Evolutionary conservation across 2,329 filamentous ascomycete species (phyloP).

Genomic region (Seiridium unicorne): DNA sequence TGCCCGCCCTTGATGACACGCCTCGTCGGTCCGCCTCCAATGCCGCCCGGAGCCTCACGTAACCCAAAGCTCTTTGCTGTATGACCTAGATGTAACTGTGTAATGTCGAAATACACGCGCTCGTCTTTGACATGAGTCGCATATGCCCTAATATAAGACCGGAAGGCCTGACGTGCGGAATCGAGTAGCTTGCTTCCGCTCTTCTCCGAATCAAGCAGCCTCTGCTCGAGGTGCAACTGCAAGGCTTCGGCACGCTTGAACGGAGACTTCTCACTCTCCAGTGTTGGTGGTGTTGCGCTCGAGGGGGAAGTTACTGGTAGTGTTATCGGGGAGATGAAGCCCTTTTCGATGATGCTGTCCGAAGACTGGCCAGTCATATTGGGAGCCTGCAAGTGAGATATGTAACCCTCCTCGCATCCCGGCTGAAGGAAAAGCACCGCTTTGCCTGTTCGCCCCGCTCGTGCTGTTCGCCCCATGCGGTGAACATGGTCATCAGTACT

Average conservation of each 20-base stretch:
- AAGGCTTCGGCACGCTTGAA: slow-evolving; percentile 53
- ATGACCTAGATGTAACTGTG: slow-evolving; percentile 86
- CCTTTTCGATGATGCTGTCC: slow-evolving; percentile 61
- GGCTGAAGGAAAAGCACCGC: slow-evolving; percentile 88
- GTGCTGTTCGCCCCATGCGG: slow-evolving; percentile 89
- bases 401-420: slow-evolving; percentile 88
- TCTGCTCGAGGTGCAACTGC: slow-evolving; percentile 60
- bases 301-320: slow-evolving; percentile 54
- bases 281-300: slow-evolving; percentile 57
- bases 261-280: slow-evolving; percentile 39
- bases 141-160: slow-evolving; percentile 91
- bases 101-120: slow-evolving; percentile 86
- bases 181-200: slow-evolving; percentile 61
- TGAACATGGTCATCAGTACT: slow-evolving; percentile 91
- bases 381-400: slow-evolving; percentile 61
- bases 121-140: slow-evolving; percentile 89
- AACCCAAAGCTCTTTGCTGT: slow-evolving; percentile 90
- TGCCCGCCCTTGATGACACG: slow-evolving; percentile 35
- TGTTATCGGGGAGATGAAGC: slow-evolving; percentile 59
- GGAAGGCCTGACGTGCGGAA: slow-evolving; percentile 79
- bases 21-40: slow-evolving; percentile 59
- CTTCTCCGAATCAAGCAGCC: slow-evolving; percentile 42
- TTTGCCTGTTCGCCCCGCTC: slow-evolving; percentile 84
- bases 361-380: slow-evolving; percentile 51
- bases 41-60: slow-evolving; percentile 82